These are phyloP conservation scores for Colletotrichum sublineola DNA, from an alignment of 2,329 filamentous ascomycete genomes.

Conservation along the genomic window DNA sequence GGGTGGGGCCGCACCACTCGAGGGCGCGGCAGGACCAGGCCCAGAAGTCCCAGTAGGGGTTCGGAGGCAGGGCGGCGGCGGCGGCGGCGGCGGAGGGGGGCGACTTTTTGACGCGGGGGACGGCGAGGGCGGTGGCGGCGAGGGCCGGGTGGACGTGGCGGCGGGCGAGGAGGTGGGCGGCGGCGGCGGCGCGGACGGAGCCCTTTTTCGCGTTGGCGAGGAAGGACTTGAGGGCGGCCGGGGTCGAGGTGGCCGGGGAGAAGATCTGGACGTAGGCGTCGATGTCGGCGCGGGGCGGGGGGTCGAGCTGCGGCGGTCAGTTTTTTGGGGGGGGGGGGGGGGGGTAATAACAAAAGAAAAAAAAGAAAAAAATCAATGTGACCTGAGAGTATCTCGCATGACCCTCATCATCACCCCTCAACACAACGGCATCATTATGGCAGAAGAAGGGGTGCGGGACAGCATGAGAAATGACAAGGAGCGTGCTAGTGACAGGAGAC, in stretches of 20 bases:
- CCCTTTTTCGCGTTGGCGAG: constrained; percentile 73
- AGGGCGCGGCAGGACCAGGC: constrained; percentile 73
- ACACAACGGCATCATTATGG: too few species aligned
- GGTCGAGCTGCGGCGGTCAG: constrained; percentile 50
- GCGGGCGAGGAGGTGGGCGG: constrained; percentile 66
- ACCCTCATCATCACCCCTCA: too few species aligned
- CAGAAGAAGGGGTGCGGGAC: too few species aligned
- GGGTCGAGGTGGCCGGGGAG: constrained; percentile 68
- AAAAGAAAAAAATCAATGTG: too few species aligned
- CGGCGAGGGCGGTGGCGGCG: constrained; percentile 52
- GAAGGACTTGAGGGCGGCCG: constrained; percentile 73
- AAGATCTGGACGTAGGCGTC: constrained; percentile 78
- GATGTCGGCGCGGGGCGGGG: constrained; percentile 70
- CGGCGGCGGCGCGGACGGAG: constrained; percentile 70
- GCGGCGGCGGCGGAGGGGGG: constrained; percentile 54
- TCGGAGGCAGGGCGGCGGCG: constrained; percentile 55
- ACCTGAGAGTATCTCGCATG: too few species aligned
- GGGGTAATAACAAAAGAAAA: too few species aligned
- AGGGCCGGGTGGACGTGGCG: constrained; percentile 64
- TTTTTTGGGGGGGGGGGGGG: too few species aligned
- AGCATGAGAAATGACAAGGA: neutral
- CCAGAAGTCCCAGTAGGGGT: constrained; percentile 79
- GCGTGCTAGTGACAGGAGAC: neutral
- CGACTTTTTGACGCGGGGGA: constrained; percentile 60
- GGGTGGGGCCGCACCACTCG: constrained; percentile 74